Evolutionary conservation across 2,329 filamentous ascomycete genomes (phyloP), one percentile per base, ranked within the genome.

Genomic region (Fusarium burgessii): DNA sequence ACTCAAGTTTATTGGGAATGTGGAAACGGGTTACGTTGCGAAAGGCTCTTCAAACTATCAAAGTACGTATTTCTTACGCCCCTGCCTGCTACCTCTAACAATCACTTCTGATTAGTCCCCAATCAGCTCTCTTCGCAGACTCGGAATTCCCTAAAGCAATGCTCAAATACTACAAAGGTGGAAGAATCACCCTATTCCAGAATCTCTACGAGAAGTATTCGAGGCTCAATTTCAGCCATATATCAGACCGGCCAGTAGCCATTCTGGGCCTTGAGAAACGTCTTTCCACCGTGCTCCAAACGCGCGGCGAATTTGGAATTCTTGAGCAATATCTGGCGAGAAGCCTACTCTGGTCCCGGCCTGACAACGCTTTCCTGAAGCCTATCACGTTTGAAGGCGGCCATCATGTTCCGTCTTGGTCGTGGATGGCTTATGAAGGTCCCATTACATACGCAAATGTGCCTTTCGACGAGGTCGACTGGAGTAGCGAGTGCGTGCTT

Each of bases 1-100:
- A 60, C 17, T 2, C 63, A 66, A 13, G 25, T 36, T 5, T 66
- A 66, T 17, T 42, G 50, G 20, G 60, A 66, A 10, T 66, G 63
- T 2, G 47, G 61, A 3, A 18, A 43, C 1, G 63, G 60, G 2
- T 2, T 66, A 0, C 36, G 65, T 9, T 66, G 60, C 6, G 63
- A 66, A 25, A 29, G 52, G 1, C 29, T 65, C 11, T 42, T 49
- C 15, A 33, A 36, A 18, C 12, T 54, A 1, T 18, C 41, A 3
- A 66, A 55, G 63, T 66, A 55, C 12, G 57, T 29, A 6, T 6
- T 29, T 3, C 6, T 20, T 4, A 13, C 25, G n/a, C 1, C 18
- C 15, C 6, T 15, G 3, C n/a, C 6, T 17, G 12, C 15, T 13
- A 2, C 2, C 8, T 35, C 27, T 35, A 32, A 54, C 18, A 2